phyloP scores from a whole-genome alignment of 768 basidiomycete species.

The Trametes cinnabarina region DNA sequence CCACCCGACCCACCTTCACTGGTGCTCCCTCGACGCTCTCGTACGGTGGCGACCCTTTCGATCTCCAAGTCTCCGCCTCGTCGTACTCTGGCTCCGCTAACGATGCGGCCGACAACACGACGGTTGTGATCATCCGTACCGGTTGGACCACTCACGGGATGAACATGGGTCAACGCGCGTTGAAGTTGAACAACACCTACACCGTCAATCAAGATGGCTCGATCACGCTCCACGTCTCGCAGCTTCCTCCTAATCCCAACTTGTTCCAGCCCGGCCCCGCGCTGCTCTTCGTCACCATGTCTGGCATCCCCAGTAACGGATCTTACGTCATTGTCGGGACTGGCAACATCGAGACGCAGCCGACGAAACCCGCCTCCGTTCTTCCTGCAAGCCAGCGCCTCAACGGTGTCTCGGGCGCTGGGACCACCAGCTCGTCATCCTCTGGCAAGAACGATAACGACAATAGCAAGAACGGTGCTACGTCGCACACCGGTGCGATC shows the following conservation, averaged over 20 bases:
- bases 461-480: slow-evolving; percentile 20
- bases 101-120: slow-evolving; percentile 68
- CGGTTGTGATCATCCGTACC: slow-evolving; percentile 75
- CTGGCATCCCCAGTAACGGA: slow-evolving; percentile 82
- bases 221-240: slow-evolving; percentile 75
- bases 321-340: slow-evolving; percentile 75
- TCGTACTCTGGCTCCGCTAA: slow-evolving; percentile 70
- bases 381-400: slow-evolving; percentile 53
- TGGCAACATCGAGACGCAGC: slow-evolving; percentile 74
- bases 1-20: slow-evolving; percentile 62
- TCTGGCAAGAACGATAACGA: slow-evolving; percentile 13
- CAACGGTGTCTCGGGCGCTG: slow-evolving; percentile 38
- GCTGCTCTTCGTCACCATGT: slow-evolving; percentile 76
- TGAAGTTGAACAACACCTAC: slow-evolving; percentile 86
- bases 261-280: slow-evolving; percentile 89
- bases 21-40: slow-evolving; percentile 71
- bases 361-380: slow-evolving; percentile 39
- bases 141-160: slow-evolving; percentile 86
- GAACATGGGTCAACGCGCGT: slow-evolving; percentile 82
- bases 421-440: slow-evolving; percentile 28
- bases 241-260: slow-evolving; percentile 81
- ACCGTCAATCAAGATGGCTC: slow-evolving; percentile 76
- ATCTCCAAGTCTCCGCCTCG: slow-evolving; percentile 63
- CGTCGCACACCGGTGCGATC: slow-evolving; percentile 42
- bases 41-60: slow-evolving; percentile 83